These are phyloP conservation scores for Beta corolliflora DNA, from an alignment of 179 eudicot species.

Conservation along the genomic window DNA sequence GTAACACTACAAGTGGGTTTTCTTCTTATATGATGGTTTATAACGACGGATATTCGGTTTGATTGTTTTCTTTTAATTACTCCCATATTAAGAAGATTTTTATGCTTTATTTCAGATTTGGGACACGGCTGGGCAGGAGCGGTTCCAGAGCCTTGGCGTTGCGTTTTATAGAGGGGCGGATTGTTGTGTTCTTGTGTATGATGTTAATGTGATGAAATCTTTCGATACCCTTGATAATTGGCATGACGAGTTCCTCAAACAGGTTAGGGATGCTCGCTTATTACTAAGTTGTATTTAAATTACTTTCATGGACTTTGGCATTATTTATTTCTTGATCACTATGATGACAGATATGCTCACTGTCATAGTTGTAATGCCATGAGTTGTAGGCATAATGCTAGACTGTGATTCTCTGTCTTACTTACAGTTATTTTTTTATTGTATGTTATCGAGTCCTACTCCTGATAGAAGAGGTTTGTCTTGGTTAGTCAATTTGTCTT, in stretches of 20 bases:
- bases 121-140: slow-evolving; percentile 75
- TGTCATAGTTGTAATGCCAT: background rate
- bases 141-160: slow-evolving; percentile 72
- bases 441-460: background rate
- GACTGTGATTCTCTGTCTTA: background rate
- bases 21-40: slow-evolving; percentile 11
- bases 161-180: slow-evolving; percentile 74
- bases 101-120: slow-evolving; percentile 43
- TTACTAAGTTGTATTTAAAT: background rate
- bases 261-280: slow-evolving; percentile 35
- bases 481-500: background rate
- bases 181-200: slow-evolving; percentile 67
- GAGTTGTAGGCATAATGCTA: background rate
- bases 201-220: slow-evolving; percentile 60
- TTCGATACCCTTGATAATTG: slow-evolving; percentile 64
- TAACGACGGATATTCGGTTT: too few species aligned
- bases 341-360: background rate
- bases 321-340: background rate
- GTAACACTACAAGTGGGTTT: slow-evolving; percentile 67
- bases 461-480: background rate
- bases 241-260: slow-evolving; percentile 70
- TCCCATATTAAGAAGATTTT: background rate
- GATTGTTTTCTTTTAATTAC: background rate
- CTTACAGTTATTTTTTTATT: background rate
- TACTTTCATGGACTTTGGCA: background rate